A percentile compares a stretch with the other conserved stretches of the same genome.
phyloP scores from a whole-genome alignment of 2,329 filamentous ascomycete species.

The Xylaria digitata region DNA sequence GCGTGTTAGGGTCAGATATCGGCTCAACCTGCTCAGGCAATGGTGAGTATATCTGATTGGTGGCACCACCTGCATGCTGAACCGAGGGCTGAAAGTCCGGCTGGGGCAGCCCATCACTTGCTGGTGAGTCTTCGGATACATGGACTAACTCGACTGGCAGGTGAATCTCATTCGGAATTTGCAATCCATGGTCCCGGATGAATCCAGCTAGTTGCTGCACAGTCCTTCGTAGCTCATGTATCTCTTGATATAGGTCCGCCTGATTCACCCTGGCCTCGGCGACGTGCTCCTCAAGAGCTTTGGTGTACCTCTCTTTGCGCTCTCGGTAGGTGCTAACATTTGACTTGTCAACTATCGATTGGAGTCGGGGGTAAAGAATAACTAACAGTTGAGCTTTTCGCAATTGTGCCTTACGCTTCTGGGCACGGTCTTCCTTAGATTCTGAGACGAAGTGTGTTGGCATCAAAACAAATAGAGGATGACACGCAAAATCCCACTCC shows the following conservation, averaged over 20 bases:
- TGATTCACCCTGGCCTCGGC: slow-evolving; percentile 17
- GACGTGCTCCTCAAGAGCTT: slow-evolving; percentile 25
- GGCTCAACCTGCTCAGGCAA: not conserved
- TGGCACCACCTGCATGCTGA: not conserved
- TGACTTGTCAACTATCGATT: not conserved
- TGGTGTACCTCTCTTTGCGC: slow-evolving; percentile 29
- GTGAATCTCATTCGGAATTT: slow-evolving; percentile 17
- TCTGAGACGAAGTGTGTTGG: slow-evolving; percentile 4
- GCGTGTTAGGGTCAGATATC: not conserved
- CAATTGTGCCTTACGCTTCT: slow-evolving; percentile 28
- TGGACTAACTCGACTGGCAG: not conserved
- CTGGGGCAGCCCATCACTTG: slow-evolving; percentile 6
- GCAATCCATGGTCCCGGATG: slow-evolving; percentile 16
- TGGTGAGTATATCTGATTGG: slow-evolving; percentile 8
- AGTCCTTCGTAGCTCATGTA: slow-evolving; percentile 13
- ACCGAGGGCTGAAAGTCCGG: not conserved
- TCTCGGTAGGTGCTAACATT: slow-evolving; percentile 23
- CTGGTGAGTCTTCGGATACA: not conserved
- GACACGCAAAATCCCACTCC: not conserved
- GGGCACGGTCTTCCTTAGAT: slow-evolving; percentile 22
- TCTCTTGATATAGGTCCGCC: slow-evolving; percentile 17
- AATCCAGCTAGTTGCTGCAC: slow-evolving; percentile 16
- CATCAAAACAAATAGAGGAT: not conserved
- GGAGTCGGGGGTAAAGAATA: not conserved
- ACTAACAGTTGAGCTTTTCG: slow-evolving; percentile 28